Base-by-base conservation (phyloP, 2,329 filamentous ascomycete species). In the Colletotrichum orchidophilum region DNA sequence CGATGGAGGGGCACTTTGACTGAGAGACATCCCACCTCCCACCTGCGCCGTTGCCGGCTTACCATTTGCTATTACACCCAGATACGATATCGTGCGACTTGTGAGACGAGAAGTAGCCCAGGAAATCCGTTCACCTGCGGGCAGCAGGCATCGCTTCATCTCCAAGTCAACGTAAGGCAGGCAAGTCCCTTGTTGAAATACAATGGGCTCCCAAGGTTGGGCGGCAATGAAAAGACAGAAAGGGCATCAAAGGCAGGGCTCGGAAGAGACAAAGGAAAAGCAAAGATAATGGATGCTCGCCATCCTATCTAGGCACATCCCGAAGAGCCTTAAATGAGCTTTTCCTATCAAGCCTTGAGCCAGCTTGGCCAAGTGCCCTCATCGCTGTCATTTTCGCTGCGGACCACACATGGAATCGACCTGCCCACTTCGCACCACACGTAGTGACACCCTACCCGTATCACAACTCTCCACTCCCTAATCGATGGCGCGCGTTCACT, bases 61-160 rank as follows among this genome's bases (percentile, higher is more conserved):
- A 74, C 74, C 71, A 77, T 78, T 78, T 76, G 76, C 75, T 75
- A 72, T 74, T 59, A 69, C 46, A 67, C 66, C 9, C 53, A 53
- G 58, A 68, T 58, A 67, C 57, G 52, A 67, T 68, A 71, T 63
- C 64, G 52, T 52, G 63, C 52, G 33, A 63, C 63, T 12, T 67
- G 31, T 31, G 39, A 46, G 57, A 59, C 55, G 33, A 55, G 66
- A 39, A 54, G 29, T 21, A 59, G 49, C 31, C 26, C 29, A 8
- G 13, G 50, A 49, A 15, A 33, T n/a, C 7, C 15, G 5, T 26
- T 53, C 24, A 26, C 26, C 50, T 53, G 50, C 39, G 18, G 39
- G 21, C 9, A n/a, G 18, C 18, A 46, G 3, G 39, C 39, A 46
- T 3, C 39, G n/a, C 18, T 46, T 8, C n/a, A 46, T 46, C 1